Evolutionary conservation across 345 rosid species (phyloP), one percentile per base, ranked within the genome.

Genomic region (Crucihimalaya himalaica): DNA sequence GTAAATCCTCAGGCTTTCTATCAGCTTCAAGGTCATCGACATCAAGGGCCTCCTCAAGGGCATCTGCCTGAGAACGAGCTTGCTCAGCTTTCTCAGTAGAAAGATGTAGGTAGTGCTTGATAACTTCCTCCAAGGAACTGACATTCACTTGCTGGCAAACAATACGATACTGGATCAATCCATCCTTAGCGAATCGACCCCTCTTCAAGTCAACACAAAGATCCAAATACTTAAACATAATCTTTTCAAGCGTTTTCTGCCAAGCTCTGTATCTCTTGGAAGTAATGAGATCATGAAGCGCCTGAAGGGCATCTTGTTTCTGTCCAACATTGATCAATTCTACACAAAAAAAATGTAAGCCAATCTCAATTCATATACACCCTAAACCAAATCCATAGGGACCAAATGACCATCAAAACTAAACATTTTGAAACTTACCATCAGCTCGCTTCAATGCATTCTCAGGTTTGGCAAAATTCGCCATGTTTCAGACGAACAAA

Each of bases 1-100:
- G 92, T 61, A 96, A 79, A 83, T 92, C 99, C 73, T 92, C 98
- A 5, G 99, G 98, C 66, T 95, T 91, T 59, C 88, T 87, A 80
- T 92, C 99, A 2, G 99, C 99, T 80, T 96, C 99, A 42, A 96
- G 96, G 68, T 96, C 99, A 82, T 96, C 99, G 14, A 96, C 98
- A 82, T 92, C 98, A 51, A 96, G 98, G 31, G 98, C 99, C 80
- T 96, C 99, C 81, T 96, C 98, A 32, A 96, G 61, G 5, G 98
- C 98, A 79, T 89, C 88, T 0, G 98, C 97, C 76, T 90, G 96
- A 75, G 84, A 85, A 19, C 97, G 96, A 28, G 99, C 99, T 81
- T 89, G 93, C 80, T 96, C 98, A 40, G 99, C 99, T 78, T 83
- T 92, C 84, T 96, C 97, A 2, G 98, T 96, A 42, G 99, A 86